Evolutionary conservation across 2,329 filamentous ascomycete species (phyloP).

Genomic region (Claviceps monticola): DNA sequence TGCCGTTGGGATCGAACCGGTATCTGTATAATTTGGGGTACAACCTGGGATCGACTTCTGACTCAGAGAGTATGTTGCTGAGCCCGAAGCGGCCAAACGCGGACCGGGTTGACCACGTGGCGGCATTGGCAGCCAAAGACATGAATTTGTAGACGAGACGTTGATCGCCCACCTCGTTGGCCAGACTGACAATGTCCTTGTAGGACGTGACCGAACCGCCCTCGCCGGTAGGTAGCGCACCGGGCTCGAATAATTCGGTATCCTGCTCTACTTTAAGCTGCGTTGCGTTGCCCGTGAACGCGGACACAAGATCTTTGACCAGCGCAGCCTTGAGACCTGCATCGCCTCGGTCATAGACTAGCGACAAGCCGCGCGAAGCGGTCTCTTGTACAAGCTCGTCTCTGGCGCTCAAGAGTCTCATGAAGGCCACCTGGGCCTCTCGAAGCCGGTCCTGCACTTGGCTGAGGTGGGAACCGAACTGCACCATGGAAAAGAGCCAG

Average conservation of each 20-base stretch:
- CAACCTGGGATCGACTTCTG: conserved; percentile 77
- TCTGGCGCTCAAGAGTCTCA: conserved; percentile 70
- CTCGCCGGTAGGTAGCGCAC: conserved; percentile 78
- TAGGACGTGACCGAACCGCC: conserved; percentile 87
- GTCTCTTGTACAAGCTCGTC: conserved; percentile 95
- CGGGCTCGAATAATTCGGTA: conserved; percentile 86
- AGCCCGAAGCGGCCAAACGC: conserved; percentile 91
- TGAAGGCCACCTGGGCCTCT: conserved; percentile 75
- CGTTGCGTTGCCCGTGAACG: conserved; percentile 67
- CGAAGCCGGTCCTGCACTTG: conserved; percentile 62
- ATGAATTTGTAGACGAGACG: conserved; percentile 98
- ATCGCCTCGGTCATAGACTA: conserved; percentile 90
- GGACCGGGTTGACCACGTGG: conserved; percentile 93
- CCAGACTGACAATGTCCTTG: conserved; percentile 89
- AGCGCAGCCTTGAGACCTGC: conserved; percentile 65
- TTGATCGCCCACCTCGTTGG: conserved; percentile 92
- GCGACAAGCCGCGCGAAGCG: conserved; percentile 74
- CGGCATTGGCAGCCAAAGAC: conserved; percentile 89
- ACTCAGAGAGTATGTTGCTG: conserved; percentile 81
- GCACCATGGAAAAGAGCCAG: conserved; percentile 84
- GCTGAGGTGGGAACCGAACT: conserved; percentile 70
- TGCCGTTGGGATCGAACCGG: conserved; percentile 85
- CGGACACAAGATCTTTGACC: conserved; percentile 74
- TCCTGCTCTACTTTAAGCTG: conserved; percentile 76
- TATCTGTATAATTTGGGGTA: conserved; percentile 94